phyloP scores from a whole-genome alignment of 2,329 filamentous ascomycete species.

The Pseudopyricularia cyperi region DNA sequence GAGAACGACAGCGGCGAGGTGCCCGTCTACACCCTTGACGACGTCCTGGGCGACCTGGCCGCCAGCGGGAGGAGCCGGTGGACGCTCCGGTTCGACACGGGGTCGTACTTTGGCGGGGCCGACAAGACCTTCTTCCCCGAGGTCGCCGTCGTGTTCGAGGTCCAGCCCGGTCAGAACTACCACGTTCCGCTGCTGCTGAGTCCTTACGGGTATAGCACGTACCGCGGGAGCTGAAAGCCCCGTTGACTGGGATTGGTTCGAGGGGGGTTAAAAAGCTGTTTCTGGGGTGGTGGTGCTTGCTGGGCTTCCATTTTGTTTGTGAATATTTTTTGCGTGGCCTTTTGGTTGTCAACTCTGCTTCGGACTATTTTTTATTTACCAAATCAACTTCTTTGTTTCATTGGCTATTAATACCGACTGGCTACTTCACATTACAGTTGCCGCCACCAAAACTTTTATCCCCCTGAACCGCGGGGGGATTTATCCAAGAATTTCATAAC shows the following conservation, averaged over 20 bases:
- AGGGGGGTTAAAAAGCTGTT: no score
- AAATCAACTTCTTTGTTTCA: no score
- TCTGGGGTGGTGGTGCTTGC: background rate
- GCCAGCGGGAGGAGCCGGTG: slow-evolving; percentile 33
- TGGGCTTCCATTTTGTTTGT: no score
- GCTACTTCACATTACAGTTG: no score
- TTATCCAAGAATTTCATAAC: background rate
- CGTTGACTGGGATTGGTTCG: background rate
- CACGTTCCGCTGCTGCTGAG: slow-evolving; percentile 69
- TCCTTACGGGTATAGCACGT: slow-evolving; percentile 72
- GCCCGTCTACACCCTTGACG: slow-evolving; percentile 42
- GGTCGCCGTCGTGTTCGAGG: slow-evolving; percentile 38
- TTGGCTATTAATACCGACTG: no score
- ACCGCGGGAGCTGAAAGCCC: slow-evolving; percentile 65
- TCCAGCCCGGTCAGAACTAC: slow-evolving; percentile 51
- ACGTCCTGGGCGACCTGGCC: slow-evolving; percentile 33
- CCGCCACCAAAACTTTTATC: no score
- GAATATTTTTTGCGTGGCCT: no score
- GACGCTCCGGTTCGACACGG: slow-evolving; percentile 62
- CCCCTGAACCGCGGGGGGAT: background rate
- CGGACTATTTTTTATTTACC: no score
- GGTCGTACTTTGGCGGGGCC: slow-evolving; percentile 51
- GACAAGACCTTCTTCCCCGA: slow-evolving; percentile 49
- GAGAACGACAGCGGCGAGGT: slow-evolving; percentile 38
- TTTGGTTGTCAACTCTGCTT: no score